Base-by-base conservation (phyloP, 2,329 filamentous ascomycete genomes). In the Mycosphaerella arachidis region DNA sequence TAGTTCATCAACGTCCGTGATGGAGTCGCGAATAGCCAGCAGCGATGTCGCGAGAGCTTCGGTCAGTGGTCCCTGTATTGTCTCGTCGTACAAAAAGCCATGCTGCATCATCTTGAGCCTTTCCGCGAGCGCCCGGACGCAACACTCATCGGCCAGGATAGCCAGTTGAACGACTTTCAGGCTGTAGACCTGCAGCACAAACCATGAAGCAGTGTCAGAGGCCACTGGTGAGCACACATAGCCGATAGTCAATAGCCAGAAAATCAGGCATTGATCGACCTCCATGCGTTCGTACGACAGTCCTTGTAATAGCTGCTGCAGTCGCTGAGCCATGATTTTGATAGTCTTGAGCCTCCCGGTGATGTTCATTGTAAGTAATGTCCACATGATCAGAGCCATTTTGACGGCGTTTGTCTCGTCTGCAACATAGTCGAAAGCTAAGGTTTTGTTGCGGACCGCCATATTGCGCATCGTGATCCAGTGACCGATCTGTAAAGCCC, bases 401-500 rank as follows among this genome's bases (percentile, higher is more conserved):
- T 48, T 46, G 13, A 57, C 13, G n/a, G 55, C 55, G 24, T 45
- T 10, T 33, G 43, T 30, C 29, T 20, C 45, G 8, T 6, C 16
- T 12, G 37, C 45, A 3, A 16, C 24, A 20, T 16, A n/a, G 10
- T 57, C 31, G 18, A 57, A 27, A 12, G 30, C 46, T 10, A 57
- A 48, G 1, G 46, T 24, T 45, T 35, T 29, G 18, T 51, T 51
- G 30, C 55, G 55, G 24, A 52, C 20, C 9, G 55, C 55, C 55
- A 57, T 57, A 31, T 57, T 57, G 18, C 48, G 55, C 20, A 24
- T 35, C 18, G 55, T 57, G 48, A 53, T 51, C 55, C 55, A 57
- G 13, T 53, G 48, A 10, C 55, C 55, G 24, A 29, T 45, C 18
- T 52, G 31, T n/a, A 57, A 48, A 24, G 43, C 53, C 27, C 53